A percentile compares a stretch with the other conserved stretches of the same genome.
Conservation (phyloP, 805 yeast species). For the Barnettozyma pratensis region DNA sequence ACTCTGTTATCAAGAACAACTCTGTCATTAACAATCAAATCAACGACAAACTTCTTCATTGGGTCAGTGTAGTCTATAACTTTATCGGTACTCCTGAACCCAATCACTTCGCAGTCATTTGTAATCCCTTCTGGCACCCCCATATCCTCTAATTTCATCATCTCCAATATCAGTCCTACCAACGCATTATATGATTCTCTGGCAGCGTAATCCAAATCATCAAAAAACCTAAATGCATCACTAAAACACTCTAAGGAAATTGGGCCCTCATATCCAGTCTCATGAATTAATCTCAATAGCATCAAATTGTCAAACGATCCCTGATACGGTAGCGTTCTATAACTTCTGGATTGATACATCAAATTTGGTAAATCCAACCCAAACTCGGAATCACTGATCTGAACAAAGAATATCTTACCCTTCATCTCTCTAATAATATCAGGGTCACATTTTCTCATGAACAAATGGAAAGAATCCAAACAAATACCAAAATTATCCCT, state of each 20-base stretch:
- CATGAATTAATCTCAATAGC: neutral
- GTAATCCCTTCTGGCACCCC: neutral
- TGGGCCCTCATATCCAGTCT: conserved; percentile 2
- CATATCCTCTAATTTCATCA: neutral
- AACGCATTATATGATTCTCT: conserved; percentile 1
- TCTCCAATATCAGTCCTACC: neutral
- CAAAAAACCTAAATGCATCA: neutral
- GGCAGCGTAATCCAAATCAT: neutral
- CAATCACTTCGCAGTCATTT: neutral
- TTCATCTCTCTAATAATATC: conserved; percentile 8
- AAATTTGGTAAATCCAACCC: neutral
- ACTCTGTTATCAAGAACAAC: neutral
- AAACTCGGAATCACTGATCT: conserved; percentile 21
- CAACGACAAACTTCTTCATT: neutral
- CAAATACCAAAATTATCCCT: conserved; percentile 25
- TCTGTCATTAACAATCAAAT: neutral
- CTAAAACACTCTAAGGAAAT: conserved; percentile 9
- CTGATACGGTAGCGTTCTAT: conserved; percentile 7
- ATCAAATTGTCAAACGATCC: conserved; percentile 2
- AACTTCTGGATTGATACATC: conserved; percentile 7
- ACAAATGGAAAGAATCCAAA: conserved; percentile 27
- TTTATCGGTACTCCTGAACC: neutral
- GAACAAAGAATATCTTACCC: conserved; percentile 24
- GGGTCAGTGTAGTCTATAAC: neutral
- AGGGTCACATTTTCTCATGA: conserved; percentile 8